Evolutionary conservation across 2,329 filamentous ascomycete genomes (phyloP).

Genomic region (Didymella keratinophila): DNA sequence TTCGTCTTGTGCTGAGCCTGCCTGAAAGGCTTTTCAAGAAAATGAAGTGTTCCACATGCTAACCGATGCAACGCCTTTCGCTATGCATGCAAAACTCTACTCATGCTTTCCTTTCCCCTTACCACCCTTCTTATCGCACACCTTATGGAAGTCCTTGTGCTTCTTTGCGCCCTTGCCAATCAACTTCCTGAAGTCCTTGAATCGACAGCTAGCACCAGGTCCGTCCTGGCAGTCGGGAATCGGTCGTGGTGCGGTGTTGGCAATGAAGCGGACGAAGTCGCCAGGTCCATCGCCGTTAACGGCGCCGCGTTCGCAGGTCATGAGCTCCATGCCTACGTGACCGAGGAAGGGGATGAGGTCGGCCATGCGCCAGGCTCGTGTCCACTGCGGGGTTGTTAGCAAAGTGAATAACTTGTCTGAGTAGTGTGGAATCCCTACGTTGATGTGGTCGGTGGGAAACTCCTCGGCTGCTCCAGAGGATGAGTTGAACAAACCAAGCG

Average conservation of each 20-base stretch:
- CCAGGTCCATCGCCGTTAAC: conserved; percentile 55
- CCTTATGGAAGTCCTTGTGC: conserved; percentile 40
- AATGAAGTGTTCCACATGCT: too few relatives aligned
- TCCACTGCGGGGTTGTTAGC: conserved; percentile 46
- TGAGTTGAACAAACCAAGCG: conserved; percentile 74
- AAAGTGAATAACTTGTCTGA: too few relatives aligned
- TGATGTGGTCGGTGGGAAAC: conserved; percentile 62
- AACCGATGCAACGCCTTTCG: background rate
- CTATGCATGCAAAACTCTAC: background rate
- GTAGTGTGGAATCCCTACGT: conserved; percentile 41
- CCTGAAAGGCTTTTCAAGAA: too few relatives aligned
- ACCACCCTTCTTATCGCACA: conserved; percentile 37
- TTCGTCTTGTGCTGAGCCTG: too few relatives aligned
- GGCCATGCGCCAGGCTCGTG: conserved; percentile 69
- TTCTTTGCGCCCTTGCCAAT: conserved; percentile 52
- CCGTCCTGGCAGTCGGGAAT: conserved; percentile 58
- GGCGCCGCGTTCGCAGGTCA: conserved; percentile 64
- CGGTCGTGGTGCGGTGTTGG: conserved; percentile 59
- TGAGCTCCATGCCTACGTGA: conserved; percentile 70
- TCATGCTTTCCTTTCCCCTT: conserved; percentile 18
- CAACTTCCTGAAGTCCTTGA: conserved; percentile 54
- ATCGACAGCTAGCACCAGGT: conserved; percentile 59
- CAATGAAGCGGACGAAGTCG: conserved; percentile 61
- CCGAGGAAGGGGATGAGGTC: conserved; percentile 70
- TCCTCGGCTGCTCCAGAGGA: conserved; percentile 71